A percentile compares a stretch with the other conserved stretches of the same genome.
These are phyloP conservation scores for Cercospora janseana DNA, from an alignment of 2,329 filamentous ascomycete genomes.

Conservation along the genomic window DNA sequence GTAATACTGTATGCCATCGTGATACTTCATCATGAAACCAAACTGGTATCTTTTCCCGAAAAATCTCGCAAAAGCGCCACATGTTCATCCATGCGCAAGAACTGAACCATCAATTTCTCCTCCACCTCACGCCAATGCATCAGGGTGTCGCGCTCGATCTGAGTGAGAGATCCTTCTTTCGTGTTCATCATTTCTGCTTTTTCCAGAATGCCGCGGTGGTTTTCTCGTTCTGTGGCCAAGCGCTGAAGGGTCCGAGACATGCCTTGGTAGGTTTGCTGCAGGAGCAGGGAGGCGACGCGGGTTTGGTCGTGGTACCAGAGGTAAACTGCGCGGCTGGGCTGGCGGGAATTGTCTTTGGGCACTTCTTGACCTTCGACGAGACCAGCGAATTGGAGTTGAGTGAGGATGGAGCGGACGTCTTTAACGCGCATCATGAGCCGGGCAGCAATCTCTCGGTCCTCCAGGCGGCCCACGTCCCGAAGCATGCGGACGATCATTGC, in stretches of 20 bases:
- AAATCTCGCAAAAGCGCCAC: constrained; percentile 67
- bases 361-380: constrained; percentile 92
- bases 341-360: constrained; percentile 78
- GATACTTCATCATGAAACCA: constrained; percentile 22
- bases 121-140: constrained; percentile 62
- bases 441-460: constrained; percentile 82
- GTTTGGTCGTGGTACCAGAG: constrained; percentile 87
- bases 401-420: constrained; percentile 80
- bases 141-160: constrained; percentile 68
- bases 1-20: no score
- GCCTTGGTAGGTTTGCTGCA: constrained; percentile 82
- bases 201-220: constrained; percentile 69
- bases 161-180: constrained; percentile 72
- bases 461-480: constrained; percentile 83
- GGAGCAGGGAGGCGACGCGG: constrained; percentile 64
- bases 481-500: constrained; percentile 83
- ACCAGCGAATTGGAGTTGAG: constrained; percentile 80
- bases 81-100: constrained; percentile 78
- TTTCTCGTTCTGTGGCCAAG: constrained; percentile 70
- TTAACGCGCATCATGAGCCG: constrained; percentile 80
- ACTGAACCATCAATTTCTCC: constrained; percentile 72
- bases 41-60: constrained; percentile 30
- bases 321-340: constrained; percentile 80
- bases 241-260: constrained; percentile 85
- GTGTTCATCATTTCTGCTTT: constrained; percentile 86